phyloP scores from a whole-genome alignment of 192 early-diverging fungal species.

The Mortierella claussenii region DNA sequence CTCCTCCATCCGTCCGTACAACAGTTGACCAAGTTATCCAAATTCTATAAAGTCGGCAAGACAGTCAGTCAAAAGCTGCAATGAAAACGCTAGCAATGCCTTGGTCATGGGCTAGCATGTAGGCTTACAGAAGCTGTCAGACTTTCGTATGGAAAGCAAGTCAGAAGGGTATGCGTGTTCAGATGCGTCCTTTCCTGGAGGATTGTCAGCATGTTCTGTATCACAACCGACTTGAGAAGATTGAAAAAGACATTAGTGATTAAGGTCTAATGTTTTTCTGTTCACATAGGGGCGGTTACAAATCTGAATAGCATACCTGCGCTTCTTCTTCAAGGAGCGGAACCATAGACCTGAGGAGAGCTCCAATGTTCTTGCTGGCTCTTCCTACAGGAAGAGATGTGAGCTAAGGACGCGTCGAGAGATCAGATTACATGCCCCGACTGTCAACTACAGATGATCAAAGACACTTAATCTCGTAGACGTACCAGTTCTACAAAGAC shows the following conservation, averaged over 20 bases:
- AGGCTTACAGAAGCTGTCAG: constrained; percentile 16
- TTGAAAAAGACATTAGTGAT: no score
- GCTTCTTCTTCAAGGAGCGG: constrained; percentile 9
- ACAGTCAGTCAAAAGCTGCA: neutral
- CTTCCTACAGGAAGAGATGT: constrained; percentile 22
- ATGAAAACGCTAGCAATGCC: no score
- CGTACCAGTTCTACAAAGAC: constrained; percentile 31
- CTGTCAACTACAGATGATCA: no score
- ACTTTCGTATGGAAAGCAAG: constrained; percentile 24
- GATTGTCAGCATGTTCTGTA: neutral
- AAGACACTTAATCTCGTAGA: no score
- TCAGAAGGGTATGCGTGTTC: constrained; percentile 3
- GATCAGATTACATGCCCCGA: neutral
- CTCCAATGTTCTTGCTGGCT: constrained; percentile 19
- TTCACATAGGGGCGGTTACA: no score
- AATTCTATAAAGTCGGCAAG: constrained; percentile 5
- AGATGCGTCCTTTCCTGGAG: neutral
- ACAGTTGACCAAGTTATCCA: constrained; percentile 7
- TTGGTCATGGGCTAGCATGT: no score
- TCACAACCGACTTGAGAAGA: neutral
- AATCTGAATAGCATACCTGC: constrained; percentile 17
- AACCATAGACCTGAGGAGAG: constrained; percentile 8
- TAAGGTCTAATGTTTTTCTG: no score
- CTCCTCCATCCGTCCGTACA: constrained; percentile 25
- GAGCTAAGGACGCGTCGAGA: constrained; percentile 9